Conservation (phyloP, 2,329 filamentous ascomycete genomes). For the Aspergillus terreus region DNA sequence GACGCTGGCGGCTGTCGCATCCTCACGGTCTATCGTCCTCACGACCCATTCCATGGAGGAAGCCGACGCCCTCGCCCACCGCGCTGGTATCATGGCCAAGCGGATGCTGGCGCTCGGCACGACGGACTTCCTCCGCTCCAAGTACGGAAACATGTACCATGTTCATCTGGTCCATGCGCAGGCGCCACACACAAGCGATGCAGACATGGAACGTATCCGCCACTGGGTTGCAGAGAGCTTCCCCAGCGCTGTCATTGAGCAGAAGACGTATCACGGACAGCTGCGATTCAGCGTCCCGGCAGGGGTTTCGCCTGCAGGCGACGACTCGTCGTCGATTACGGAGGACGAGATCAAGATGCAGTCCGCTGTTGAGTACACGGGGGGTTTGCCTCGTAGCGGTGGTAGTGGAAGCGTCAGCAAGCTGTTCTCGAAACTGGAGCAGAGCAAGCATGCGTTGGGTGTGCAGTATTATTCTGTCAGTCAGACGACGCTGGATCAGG, state of each 20-base stretch:
- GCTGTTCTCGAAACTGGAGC: constrained; percentile 70
- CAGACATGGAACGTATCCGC: constrained; percentile 65
- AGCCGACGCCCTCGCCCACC: constrained; percentile 78
- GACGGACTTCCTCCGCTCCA: constrained; percentile 65
- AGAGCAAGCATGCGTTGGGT: constrained; percentile 63
- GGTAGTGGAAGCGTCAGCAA: constrained; percentile 40
- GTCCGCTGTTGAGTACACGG: neutral
- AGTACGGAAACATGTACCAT: constrained; percentile 74
- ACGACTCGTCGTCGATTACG: neutral
- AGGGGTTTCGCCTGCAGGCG: neutral
- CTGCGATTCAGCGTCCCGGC: constrained; percentile 74
- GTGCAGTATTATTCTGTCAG: constrained; percentile 84
- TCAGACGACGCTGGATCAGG: constrained; percentile 84
- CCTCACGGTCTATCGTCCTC: constrained; percentile 76
- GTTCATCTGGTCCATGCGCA: constrained; percentile 74
- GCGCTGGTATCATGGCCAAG: constrained; percentile 80
- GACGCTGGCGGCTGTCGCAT: constrained; percentile 69
- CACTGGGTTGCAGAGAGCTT: constrained; percentile 63
- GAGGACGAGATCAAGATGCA: neutral
- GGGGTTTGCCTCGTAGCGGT: neutral
- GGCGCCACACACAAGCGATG: constrained; percentile 67
- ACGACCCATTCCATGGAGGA: constrained; percentile 97
- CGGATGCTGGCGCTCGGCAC: constrained; percentile 83
- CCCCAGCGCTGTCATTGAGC: constrained; percentile 64
- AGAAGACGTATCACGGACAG: constrained; percentile 78